Percentiles rank a stretch among this genome's conserved stretches.
These are phyloP conservation scores for Ensete ventricosum DNA, from an alignment of 176 grass and related monocot species.

Conservation along the genomic window DNA sequence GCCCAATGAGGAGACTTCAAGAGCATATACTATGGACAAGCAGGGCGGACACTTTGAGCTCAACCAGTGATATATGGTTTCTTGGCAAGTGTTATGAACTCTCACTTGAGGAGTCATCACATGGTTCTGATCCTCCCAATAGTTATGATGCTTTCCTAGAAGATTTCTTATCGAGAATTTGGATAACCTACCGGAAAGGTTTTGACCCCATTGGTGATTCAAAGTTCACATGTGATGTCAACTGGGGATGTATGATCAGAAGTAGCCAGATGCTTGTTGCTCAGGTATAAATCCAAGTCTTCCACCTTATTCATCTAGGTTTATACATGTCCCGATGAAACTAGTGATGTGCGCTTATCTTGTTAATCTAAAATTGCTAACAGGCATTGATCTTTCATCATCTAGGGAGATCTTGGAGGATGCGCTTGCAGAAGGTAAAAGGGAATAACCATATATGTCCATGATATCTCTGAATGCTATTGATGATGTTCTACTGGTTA, in stretches of 20 bases:
- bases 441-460: slow-evolving; percentile 8
- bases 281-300: slow-evolving; percentile 28
- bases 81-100: slow-evolving; percentile 77
- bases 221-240: slow-evolving; percentile 70
- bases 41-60: slow-evolving; percentile 29
- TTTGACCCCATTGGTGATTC: slow-evolving; percentile 71
- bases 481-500: slow-evolving; percentile 41
- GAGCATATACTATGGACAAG: slow-evolving; percentile 35
- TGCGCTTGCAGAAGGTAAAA: neutral
- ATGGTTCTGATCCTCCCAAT: slow-evolving; percentile 14
- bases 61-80: slow-evolving; percentile 57
- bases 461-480: slow-evolving; percentile 24
- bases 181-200: slow-evolving; percentile 92
- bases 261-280: slow-evolving; percentile 99
- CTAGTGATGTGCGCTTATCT: neutral
- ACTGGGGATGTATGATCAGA: slow-evolving; percentile 99
- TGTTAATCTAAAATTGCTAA: slow-evolving; percentile 12
- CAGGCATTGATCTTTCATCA: slow-evolving; percentile 82
- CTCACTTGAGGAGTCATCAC: slow-evolving; percentile 34
- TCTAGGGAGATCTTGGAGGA: slow-evolving; percentile 93
- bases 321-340: neutral
- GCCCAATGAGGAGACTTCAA: slow-evolving; percentile 72
- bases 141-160: slow-evolving; percentile 42
- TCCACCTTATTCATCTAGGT: neutral
- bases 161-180: slow-evolving; percentile 86